These are phyloP conservation scores for Dryas octopetala DNA, from an alignment of 306 rosid genomes.

Conservation along the genomic window DNA sequence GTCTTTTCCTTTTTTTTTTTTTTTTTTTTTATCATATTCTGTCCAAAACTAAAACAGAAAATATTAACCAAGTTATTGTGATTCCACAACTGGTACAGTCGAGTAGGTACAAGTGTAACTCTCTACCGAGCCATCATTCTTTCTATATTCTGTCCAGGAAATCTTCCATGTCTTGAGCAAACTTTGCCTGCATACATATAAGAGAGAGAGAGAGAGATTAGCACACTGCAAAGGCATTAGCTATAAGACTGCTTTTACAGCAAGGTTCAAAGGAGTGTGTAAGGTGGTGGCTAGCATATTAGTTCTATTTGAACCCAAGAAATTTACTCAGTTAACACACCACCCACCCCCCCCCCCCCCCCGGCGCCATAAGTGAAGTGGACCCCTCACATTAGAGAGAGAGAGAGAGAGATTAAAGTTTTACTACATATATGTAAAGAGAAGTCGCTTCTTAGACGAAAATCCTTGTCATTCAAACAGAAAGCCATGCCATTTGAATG, in stretches of 20 bases:
- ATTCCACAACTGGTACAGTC: constrained; percentile 11
- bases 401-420: no score
- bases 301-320: no score
- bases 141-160: constrained; percentile 41
- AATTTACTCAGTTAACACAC: no score
- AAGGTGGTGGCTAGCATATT: no score
- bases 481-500: no score
- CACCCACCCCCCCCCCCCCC: no score
- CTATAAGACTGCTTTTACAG: not conserved
- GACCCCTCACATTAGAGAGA: no score
- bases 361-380: no score
- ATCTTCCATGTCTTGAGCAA: constrained; percentile 55
- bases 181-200: constrained; percentile 61
- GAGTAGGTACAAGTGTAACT: constrained; percentile 9
- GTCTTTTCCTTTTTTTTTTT: not conserved
- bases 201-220: not conserved
- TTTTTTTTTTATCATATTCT: not conserved
- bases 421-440: no score
- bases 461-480: no score
- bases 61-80: not conserved
- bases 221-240: not conserved
- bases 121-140: constrained; percentile 5
- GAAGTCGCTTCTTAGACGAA: no score
- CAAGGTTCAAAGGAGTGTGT: not conserved
- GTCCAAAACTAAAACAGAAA: not conserved